Evolutionary conservation across 495 filamentous ascomycete genomes (phyloP), one percentile per base, ranked within the genome.

Genomic region (Neurospora sp.): DNA sequence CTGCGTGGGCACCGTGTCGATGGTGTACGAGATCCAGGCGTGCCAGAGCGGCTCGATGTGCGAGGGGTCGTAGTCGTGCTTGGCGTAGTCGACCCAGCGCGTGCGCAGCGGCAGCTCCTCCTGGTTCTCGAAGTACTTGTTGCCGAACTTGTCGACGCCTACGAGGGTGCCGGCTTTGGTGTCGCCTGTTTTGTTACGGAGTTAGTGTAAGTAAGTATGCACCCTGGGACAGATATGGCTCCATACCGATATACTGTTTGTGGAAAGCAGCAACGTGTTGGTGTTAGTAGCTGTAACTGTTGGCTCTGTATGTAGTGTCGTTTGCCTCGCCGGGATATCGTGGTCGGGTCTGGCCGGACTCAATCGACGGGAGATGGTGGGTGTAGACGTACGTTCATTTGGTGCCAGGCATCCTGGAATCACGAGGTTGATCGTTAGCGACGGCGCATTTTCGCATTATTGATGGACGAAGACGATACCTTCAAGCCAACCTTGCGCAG

Each of bases 31-130:
- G 77, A 98, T 93, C 96, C 96, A 99, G 31, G 93, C 93, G 82
- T 98, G 96, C 94, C 96, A 99, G 84, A 94, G 93, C 22, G 96
- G 96, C 83, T 99, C 96, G 79, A 98, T 91, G 61, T 98, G 94
- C 72, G 88, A 94, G 87, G 96, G 85, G 76, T 97, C 93, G 78
- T 85, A 95, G 86, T 97, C 93, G 74, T 91, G 84, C 77, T 91
- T 86, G 84, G 92, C 94, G 87, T 94, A 98, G 83, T 98, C 96
- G 69, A 99, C 92, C 96, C 96, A 98, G 87, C 96, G 89, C 77
- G 96, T 98, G 72, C 96, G 91, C 77, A 98, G 88, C 69, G 96
- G 96, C 68, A 99, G 86, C 82, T 99, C 96, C 80, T 99, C 94
- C 74, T 89, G 82, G 85, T 99, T 97, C 87, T 98, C 96, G 84